A percentile compares a stretch with the other conserved stretches of the same genome.
These are phyloP conservation scores for Solanum chmielewskii DNA, from an alignment of 257 asterid species.

Conservation along the genomic window DNA sequence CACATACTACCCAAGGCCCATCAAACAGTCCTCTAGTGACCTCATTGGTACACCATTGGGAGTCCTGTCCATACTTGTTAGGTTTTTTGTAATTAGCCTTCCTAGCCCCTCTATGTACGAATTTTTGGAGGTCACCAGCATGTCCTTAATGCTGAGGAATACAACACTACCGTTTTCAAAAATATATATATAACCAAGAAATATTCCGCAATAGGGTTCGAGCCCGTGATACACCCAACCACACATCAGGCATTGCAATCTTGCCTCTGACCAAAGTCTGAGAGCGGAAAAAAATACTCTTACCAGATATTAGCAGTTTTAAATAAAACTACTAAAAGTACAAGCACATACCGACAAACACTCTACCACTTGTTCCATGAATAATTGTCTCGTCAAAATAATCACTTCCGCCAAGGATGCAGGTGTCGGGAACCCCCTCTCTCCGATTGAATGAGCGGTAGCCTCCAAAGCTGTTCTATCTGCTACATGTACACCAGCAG, in stretches of 20 bases:
- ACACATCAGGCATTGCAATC: not conserved
- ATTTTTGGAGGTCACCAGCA: too few species aligned
- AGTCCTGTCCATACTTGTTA: too few species aligned
- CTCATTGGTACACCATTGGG: too few species aligned
- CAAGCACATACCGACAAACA: conserved; percentile 69
- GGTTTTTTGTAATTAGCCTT: too few species aligned
- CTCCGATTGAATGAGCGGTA: conserved; percentile 19
- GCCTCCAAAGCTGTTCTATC: conserved; percentile 29
- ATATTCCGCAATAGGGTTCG: not conserved
- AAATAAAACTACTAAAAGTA: not conserved
- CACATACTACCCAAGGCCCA: not conserved
- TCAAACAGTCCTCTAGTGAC: not conserved
- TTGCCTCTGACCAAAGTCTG: not conserved
- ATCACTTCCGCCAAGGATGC: conserved; percentile 71
- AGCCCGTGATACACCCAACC: not conserved
- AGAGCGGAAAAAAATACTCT: not conserved
- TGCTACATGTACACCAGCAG: conserved; percentile 26
- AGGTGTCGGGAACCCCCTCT: conserved; percentile 76
- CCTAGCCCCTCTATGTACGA: too few species aligned
- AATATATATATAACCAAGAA: not conserved
- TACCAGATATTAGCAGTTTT: not conserved
- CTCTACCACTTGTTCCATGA: conserved; percentile 51
- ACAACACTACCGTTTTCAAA: too few species aligned
- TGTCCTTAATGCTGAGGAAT: too few species aligned
- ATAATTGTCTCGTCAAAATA: conserved; percentile 45